Conservation (phyloP, 805 yeast genomes). For the Yueomyces sp. region DNA sequence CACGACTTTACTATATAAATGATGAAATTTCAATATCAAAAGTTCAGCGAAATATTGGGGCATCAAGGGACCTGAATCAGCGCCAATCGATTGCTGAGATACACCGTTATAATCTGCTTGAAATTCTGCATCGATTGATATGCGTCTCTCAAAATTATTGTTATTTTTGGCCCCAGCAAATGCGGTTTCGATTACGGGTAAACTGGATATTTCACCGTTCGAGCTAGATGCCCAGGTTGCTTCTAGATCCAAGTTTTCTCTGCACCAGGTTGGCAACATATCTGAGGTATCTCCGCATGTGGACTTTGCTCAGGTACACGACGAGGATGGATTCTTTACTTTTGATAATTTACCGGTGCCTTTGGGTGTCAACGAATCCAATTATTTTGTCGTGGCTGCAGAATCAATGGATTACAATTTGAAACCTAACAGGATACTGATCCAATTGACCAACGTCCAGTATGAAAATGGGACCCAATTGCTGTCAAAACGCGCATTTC, state of each 20-base stretch:
- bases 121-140: too few relatives aligned
- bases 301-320: background rate
- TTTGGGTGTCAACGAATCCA: conserved; percentile 12
- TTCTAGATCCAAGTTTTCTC: background rate
- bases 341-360: conserved; percentile 18
- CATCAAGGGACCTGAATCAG: too few relatives aligned
- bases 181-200: background rate
- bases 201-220: background rate
- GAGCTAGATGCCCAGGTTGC: background rate
- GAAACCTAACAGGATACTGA: conserved; percentile 22
- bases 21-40: too few relatives aligned
- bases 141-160: too few relatives aligned
- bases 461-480: conserved; percentile 8
- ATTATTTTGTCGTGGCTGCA: conserved; percentile 18
- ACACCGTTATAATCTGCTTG: too few relatives aligned
- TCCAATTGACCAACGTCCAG: conserved; percentile 8
- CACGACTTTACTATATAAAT: too few relatives aligned
- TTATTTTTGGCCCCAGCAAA: background rate
- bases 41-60: too few relatives aligned
- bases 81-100: too few relatives aligned
- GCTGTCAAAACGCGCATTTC: conserved; percentile 11
- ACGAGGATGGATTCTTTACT: conserved; percentile 15
- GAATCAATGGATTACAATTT: conserved; percentile 21
- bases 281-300: background rate
- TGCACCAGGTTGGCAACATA: background rate